Evolutionary conservation across 208 protist genomes (phyloP).

Genomic region (Crithidia thermophila): DNA sequence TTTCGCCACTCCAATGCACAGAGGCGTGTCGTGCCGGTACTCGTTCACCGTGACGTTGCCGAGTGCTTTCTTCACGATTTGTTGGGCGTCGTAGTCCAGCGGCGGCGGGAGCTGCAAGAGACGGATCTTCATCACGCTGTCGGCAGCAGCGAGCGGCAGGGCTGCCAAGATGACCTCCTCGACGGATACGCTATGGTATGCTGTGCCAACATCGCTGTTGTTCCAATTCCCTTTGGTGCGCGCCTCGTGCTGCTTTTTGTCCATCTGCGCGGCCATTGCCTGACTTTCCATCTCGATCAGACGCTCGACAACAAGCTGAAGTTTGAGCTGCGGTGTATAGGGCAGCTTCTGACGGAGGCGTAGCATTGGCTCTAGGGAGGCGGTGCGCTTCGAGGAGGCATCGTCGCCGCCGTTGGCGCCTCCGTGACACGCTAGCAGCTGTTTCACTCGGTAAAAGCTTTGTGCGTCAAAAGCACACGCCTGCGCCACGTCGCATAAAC

Average conservation of each 20-base stretch:
- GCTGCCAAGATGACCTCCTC: slow-evolving; percentile 68
- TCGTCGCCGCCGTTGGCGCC: background rate
- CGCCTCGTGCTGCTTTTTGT: slow-evolving; percentile 53
- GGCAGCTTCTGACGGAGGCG: background rate
- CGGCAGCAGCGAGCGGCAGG: slow-evolving; percentile 52
- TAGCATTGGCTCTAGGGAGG: slow-evolving; percentile 20
- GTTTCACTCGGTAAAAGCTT: slow-evolving; percentile 82
- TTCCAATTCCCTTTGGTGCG: slow-evolving; percentile 61
- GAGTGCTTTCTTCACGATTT: slow-evolving; percentile 14
- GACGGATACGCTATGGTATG: slow-evolving; percentile 43
- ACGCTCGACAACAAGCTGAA: slow-evolving; percentile 80
- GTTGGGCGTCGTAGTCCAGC: slow-evolving; percentile 33
- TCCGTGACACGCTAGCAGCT: slow-evolving; percentile 38
- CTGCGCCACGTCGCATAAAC: slow-evolving; percentile 54
- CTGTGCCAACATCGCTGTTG: slow-evolving; percentile 68
- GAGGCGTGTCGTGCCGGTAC: slow-evolving; percentile 40
- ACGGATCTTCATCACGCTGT: slow-evolving; percentile 80
- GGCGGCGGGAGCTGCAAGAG: slow-evolving; percentile 75
- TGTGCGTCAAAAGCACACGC: slow-evolving; percentile 68
- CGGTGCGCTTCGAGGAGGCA: background rate
- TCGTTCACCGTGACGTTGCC: slow-evolving; percentile 10
- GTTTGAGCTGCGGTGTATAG: slow-evolving; percentile 44
- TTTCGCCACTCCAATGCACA: slow-evolving; percentile 87
- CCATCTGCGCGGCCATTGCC: slow-evolving; percentile 29
- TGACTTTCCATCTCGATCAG: slow-evolving; percentile 70